Conservation (phyloP, 208 protist genomes). For the Dictyostelium gargantuum region DNA sequence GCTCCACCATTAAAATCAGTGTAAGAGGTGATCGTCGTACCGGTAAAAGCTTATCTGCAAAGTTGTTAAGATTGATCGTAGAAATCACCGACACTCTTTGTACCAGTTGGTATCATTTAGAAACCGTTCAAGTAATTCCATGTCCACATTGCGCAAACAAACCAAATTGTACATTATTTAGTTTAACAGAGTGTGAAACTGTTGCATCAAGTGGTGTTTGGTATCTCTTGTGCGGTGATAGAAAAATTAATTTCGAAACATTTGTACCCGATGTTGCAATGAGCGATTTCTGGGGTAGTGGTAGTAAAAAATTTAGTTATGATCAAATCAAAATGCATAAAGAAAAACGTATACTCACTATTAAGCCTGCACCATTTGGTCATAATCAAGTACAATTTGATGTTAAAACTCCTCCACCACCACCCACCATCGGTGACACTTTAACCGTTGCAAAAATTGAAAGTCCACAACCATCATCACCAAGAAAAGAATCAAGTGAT, state of each 20-base stretch:
- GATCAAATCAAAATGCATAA: constrained; percentile 20
- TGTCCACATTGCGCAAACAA: constrained; percentile 44
- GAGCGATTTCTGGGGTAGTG: constrained; percentile 40
- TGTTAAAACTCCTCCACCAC: neutral
- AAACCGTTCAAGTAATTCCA: neutral
- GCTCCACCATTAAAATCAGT: constrained; percentile 1
- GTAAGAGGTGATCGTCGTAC: constrained; percentile 27
- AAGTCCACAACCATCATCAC: neutral
- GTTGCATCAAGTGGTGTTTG: constrained; percentile 10
- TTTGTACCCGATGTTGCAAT: constrained; percentile 67
- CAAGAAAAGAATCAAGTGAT: neutral
- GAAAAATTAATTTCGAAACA: constrained; percentile 11
- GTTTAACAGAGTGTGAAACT: neutral
- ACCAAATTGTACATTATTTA: neutral
- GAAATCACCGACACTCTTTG: constrained; percentile 35
- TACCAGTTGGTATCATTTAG: constrained; percentile 55
- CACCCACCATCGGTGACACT: neutral
- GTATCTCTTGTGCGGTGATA: neutral
- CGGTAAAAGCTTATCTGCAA: constrained; percentile 20
- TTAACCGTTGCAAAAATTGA: neutral
- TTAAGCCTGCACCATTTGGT: neutral
- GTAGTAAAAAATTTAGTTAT: constrained; percentile 23
- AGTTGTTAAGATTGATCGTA: constrained; percentile 32
- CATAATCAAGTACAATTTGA: neutral
- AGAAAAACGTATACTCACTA: neutral